These are phyloP conservation scores for Wallacemonas rigidus DNA, from an alignment of 208 protist genomes.

Conservation along the genomic window DNA sequence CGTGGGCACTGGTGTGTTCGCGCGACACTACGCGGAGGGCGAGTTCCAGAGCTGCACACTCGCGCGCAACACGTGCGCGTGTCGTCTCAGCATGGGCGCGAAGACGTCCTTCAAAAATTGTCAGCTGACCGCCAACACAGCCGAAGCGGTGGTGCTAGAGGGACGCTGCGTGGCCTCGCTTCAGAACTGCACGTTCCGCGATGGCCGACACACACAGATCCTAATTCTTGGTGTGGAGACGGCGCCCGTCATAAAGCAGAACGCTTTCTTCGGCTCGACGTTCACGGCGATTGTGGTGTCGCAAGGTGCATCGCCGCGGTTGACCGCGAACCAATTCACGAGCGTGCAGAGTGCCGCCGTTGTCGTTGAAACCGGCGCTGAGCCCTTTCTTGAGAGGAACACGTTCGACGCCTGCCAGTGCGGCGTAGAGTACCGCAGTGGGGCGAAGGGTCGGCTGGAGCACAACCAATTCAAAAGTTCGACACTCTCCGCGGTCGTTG, in stretches of 20 bases:
- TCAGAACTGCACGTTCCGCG: slow-evolving; percentile 28
- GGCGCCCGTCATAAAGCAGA: slow-evolving; percentile 24
- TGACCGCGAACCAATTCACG: slow-evolving; percentile 27
- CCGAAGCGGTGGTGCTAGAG: slow-evolving; percentile 20
- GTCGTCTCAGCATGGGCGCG: slow-evolving; percentile 20
- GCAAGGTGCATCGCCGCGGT: slow-evolving; percentile 10
- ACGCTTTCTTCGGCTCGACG: slow-evolving; percentile 24
- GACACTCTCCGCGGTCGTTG: slow-evolving; percentile 8
- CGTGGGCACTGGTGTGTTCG: slow-evolving; percentile 28
- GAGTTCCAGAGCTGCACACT: slow-evolving; percentile 26
- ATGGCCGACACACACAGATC: slow-evolving; percentile 21
- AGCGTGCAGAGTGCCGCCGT: slow-evolving; percentile 29
- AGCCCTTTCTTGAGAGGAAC: slow-evolving; percentile 27
- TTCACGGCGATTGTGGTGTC: slow-evolving; percentile 23
- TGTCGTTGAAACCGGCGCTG: slow-evolving; percentile 23
- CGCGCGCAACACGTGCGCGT: slow-evolving; percentile 27
- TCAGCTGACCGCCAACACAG: slow-evolving; percentile 20
- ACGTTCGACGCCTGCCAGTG: slow-evolving; percentile 24
- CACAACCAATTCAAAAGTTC: slow-evolving; percentile 29
- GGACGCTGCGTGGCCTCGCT: slow-evolving; percentile 12
- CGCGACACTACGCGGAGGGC: slow-evolving; percentile 21
- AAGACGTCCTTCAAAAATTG: slow-evolving; percentile 23
- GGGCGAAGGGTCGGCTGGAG: slow-evolving; percentile 15
- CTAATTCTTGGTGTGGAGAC: slow-evolving; percentile 18
- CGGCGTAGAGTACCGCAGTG: slow-evolving; percentile 23